Conservation (phyloP, 257 asterid genomes). For the Solanum chaucha region DNA sequence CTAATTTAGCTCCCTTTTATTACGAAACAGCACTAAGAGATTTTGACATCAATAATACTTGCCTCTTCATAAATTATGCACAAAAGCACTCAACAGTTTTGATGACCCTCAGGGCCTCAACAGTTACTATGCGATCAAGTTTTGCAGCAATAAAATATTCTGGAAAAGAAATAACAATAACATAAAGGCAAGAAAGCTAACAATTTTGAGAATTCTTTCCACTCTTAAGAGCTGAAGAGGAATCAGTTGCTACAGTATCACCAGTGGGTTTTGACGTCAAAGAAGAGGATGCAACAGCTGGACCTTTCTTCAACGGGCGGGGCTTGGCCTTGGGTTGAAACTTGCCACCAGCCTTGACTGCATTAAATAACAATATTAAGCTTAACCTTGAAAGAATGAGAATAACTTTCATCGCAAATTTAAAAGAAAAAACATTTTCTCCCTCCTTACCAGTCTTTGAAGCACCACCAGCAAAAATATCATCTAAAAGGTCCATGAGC, state of each 20-base stretch:
- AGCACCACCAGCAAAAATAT: slow-evolving; percentile 26
- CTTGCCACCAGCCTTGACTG: slow-evolving; percentile 47
- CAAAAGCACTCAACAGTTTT: neutral
- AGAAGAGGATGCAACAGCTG: slow-evolving; percentile 17
- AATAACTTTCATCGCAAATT: neutral
- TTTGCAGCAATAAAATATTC: neutral
- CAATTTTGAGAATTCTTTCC: slow-evolving; percentile 18
- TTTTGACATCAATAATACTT: neutral
- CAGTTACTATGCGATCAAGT: neutral
- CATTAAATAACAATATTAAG: neutral
- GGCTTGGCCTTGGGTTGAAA: slow-evolving; percentile 60
- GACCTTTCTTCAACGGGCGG: slow-evolving; percentile 23
- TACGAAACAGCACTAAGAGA: neutral
- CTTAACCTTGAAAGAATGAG: neutral
- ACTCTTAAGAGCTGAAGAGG: slow-evolving; percentile 1
- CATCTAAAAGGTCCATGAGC: slow-evolving; percentile 35
- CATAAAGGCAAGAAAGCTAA: slow-evolving; percentile 13
- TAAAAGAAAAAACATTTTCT: neutral
- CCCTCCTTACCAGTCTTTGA: slow-evolving; percentile 30
- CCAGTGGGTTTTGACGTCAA: slow-evolving; percentile 22
- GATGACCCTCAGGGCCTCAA: neutral
- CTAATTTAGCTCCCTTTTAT: neutral
- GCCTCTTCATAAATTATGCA: neutral
- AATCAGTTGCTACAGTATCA: slow-evolving; percentile 7
- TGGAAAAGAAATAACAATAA: neutral